Evolutionary conservation across 352 stramenopile genomes (phyloP), one percentile per base, ranked within the genome.

Genomic region (Pythium rhizo-oryzae): DNA sequence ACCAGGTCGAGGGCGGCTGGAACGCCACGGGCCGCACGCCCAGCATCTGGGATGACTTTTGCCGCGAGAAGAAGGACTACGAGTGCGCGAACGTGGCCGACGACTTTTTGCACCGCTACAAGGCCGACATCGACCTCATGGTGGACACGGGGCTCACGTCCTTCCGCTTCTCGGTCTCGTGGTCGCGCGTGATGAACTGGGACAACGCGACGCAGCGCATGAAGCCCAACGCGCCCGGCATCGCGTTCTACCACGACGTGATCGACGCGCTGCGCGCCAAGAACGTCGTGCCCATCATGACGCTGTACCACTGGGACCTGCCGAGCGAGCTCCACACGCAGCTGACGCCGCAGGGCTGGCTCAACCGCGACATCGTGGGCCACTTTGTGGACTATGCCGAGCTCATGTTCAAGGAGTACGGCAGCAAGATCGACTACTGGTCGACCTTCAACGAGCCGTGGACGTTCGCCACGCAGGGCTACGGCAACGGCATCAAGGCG

Each of bases 271-370:
- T 99, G 4, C 49, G 84, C 8, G 70, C 56, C 2, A 75, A 83
- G 56, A 78, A 84, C 64, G 96, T 99, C 58, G 79, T 87, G 54
- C 94, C 97, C 23, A 88, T 97, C 39, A 69, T 98, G 21, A 99
- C 96, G 13, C 72, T 99, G n/a, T 99, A 98, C 72, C 97, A 99
- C 80, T 99, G 95, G 95, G 97, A 99, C 76, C 67, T 99, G 15
- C 97, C 97, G 9, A 75, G 94, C 25, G 73, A 79, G 37, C 71
- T 99, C 11, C 78, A 98, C 69, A 83, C 90, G 15, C 72, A 90
- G 28, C 89, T 96, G 41, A 62, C 62, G 23, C 81, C 79, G n/a
- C 82, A 83, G 46, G 95, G 94, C 1, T 93, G 81, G 80, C 59
- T 93, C 23, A 87, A 87, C 58, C 18, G 43, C 5, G 75, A 76